phyloP scores from a whole-genome alignment of 2,329 filamentous ascomycete species.

The Pseudogymnoascus sp. region DNA sequence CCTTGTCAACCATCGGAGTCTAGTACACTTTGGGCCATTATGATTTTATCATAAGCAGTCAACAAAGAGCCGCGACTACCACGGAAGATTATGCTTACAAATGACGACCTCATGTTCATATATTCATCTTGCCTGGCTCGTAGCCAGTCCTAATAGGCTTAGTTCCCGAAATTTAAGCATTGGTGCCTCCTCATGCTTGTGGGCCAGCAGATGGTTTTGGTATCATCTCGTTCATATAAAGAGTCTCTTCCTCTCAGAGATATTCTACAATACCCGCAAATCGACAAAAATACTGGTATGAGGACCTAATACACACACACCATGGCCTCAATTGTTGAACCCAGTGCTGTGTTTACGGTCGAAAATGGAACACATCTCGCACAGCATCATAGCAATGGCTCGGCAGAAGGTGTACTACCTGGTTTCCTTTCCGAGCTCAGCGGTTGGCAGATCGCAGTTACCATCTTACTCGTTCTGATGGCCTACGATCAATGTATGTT shows the following conservation, averaged over 20 bases:
- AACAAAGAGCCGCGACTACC: background rate
- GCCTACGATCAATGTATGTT: conserved; percentile 36
- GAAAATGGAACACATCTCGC: background rate
- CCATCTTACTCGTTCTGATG: conserved; percentile 29
- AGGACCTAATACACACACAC: background rate
- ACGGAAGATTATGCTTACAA: conserved; percentile 1
- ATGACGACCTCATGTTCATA: background rate
- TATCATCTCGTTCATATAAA: background rate
- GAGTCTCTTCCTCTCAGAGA: background rate
- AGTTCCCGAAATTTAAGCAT: background rate
- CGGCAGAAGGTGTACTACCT: background rate
- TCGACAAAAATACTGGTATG: background rate
- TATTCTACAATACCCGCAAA: background rate
- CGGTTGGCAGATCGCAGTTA: conserved; percentile 29
- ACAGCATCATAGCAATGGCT: background rate
- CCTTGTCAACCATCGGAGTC: conserved; percentile 17
- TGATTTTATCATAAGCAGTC: background rate
- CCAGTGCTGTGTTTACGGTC: background rate
- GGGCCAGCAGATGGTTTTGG: background rate
- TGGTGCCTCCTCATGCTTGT: background rate
- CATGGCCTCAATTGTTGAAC: background rate
- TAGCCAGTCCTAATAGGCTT: background rate
- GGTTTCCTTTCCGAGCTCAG: conserved; percentile 8
- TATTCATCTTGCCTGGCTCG: background rate
- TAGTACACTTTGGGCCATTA: conserved; percentile 17